These are phyloP conservation scores for Myrica gale DNA, from an alignment of 306 rosid genomes.

Conservation along the genomic window DNA sequence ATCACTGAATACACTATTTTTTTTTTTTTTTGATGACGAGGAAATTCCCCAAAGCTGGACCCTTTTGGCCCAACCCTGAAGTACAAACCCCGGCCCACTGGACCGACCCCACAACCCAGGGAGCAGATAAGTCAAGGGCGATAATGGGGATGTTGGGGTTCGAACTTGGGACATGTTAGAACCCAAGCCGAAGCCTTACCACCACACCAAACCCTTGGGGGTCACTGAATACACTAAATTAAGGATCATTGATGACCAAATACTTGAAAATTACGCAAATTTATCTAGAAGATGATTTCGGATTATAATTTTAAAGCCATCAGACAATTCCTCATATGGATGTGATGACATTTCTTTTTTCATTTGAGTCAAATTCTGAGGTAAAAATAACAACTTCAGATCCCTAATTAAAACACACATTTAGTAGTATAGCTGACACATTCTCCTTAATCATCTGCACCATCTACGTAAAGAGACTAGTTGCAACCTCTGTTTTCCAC, in stretches of 20 bases:
- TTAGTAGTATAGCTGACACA: not conserved
- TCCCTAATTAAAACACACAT: not conserved
- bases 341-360: not conserved
- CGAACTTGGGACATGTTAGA: too few species aligned
- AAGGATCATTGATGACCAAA: not conserved
- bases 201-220: too few species aligned
- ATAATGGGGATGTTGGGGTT: too few species aligned
- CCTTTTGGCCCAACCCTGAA: too few species aligned
- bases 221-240: not conserved
- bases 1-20: not conserved
- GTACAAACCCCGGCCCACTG: too few species aligned
- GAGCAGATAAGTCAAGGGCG: too few species aligned
- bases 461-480: not conserved
- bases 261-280: not conserved
- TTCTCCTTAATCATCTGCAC: not conserved
- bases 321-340: not conserved
- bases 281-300: not conserved
- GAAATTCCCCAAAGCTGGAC: too few species aligned
- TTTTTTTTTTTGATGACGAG: too few species aligned
- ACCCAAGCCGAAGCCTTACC: too few species aligned
- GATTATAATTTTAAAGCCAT: not conserved
- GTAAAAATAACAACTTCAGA: not conserved
- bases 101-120: too few species aligned
- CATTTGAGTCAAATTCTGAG: not conserved
- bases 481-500: not conserved